These are phyloP conservation scores for Xylariaceae sp. DNA, from an alignment of 2,329 filamentous ascomycete species.

Conservation along the genomic window DNA sequence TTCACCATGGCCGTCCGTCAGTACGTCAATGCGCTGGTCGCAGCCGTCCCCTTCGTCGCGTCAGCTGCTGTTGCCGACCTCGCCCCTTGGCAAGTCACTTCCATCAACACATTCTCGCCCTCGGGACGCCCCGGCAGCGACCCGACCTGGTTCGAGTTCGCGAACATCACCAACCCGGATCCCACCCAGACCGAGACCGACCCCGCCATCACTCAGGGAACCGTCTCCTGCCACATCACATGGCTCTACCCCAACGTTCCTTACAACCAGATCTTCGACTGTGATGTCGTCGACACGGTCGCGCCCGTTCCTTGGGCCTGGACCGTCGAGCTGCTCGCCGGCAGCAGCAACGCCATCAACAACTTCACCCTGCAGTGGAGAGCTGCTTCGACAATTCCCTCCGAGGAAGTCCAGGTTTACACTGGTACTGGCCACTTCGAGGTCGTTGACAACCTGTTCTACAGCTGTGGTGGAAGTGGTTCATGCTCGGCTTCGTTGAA, in stretches of 20 bases:
- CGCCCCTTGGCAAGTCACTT: conserved; percentile 27
- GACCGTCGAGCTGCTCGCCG: conserved; percentile 25
- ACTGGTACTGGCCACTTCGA: conserved; percentile 25
- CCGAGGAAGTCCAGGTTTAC: conserved; percentile 14
- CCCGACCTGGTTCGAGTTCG: conserved; percentile 19
- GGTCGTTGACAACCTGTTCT: conserved; percentile 17
- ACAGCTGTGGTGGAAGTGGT: conserved; percentile 22
- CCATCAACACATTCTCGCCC: conserved; percentile 24
- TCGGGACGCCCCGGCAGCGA: conserved; percentile 25
- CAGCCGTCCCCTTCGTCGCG: background rate
- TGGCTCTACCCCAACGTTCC: conserved; percentile 21
- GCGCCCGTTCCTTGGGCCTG: conserved; percentile 19
- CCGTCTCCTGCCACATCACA: conserved; percentile 26
- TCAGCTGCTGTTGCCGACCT: conserved; percentile 1
- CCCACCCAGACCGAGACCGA: conserved; percentile 19
- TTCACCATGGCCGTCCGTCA: conserved; percentile 4
- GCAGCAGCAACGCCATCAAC: conserved; percentile 21
- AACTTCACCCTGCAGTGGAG: conserved; percentile 24
- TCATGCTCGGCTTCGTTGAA: conserved; percentile 15
- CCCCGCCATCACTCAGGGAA: conserved; percentile 16
- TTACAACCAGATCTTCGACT: conserved; percentile 20
- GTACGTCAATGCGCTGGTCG: background rate
- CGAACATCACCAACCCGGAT: conserved; percentile 28
- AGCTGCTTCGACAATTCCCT: conserved; percentile 13
- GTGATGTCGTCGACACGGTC: conserved; percentile 11